Percentiles rank a stretch among this genome's conserved stretches.
Conservation (phyloP, 2,329 filamentous ascomycete genomes). For the Dactylellina drechsleri region DNA sequence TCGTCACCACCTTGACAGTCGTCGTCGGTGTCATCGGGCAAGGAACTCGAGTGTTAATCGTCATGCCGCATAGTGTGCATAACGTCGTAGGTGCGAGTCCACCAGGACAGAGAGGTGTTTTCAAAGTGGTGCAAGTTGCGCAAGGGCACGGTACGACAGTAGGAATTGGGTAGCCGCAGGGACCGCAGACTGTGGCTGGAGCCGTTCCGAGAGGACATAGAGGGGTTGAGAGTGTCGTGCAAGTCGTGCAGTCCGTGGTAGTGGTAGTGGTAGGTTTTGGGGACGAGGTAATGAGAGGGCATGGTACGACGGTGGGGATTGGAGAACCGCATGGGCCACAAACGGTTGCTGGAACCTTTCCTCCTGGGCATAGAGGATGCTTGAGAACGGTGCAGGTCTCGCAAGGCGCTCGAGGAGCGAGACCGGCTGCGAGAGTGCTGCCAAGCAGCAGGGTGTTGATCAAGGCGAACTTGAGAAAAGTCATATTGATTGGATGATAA, state of each 20-base stretch:
- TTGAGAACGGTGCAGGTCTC: slow-evolving; percentile 24
- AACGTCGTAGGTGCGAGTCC: slow-evolving; percentile 27
- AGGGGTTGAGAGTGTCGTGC: slow-evolving; percentile 37
- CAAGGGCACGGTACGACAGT: slow-evolving; percentile 37
- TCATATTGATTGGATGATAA: background rate
- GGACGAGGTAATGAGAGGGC: background rate
- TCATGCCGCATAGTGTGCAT: slow-evolving; percentile 29
- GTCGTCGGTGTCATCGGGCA: slow-evolving; percentile 31
- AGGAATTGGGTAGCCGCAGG: slow-evolving; percentile 32
- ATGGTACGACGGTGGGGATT: slow-evolving; percentile 30
- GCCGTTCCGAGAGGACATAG: slow-evolving; percentile 29
- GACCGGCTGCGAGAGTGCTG: slow-evolving; percentile 24
- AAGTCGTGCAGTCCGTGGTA: slow-evolving; percentile 32
- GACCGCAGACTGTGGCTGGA: slow-evolving; percentile 42
- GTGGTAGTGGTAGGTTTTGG: slow-evolving; percentile 16
- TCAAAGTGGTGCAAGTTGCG: slow-evolving; percentile 28
- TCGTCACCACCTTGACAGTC: background rate
- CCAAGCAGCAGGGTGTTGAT: slow-evolving; percentile 16
- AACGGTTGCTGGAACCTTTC: slow-evolving; percentile 25
- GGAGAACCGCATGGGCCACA: slow-evolving; percentile 35
- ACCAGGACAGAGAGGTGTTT: slow-evolving; percentile 33
- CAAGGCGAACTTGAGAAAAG: slow-evolving; percentile 1
- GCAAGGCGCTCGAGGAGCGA: slow-evolving; percentile 25
- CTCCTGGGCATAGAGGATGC: slow-evolving; percentile 28
- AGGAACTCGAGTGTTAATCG: slow-evolving; percentile 29